Evolutionary conservation across 1,284 basidiomycete genomes (phyloP), one percentile per base, ranked within the genome.

Genomic region (Leccinum angustisporum): DNA sequence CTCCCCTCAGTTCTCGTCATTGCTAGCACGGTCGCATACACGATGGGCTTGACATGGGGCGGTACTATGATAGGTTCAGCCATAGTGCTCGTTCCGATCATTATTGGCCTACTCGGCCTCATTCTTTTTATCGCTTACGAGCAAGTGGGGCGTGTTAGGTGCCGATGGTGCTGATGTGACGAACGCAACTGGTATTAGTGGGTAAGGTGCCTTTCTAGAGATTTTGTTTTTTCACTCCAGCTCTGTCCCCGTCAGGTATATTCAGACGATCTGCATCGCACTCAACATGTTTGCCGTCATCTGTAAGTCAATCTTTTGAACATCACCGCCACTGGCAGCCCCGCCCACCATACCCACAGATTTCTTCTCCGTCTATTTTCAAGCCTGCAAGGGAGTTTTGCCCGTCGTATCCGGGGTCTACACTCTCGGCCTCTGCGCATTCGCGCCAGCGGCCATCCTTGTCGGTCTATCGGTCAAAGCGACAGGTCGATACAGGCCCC

Each of bases 331-430:
- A 8, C 43, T n/a, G n/a, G n/a, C 6, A n/a, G 2, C 6, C 34
- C 14, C n/a, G 18, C 34, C 10, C 6, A 16, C 2, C 30, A n/a
- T 30, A 11, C 3, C 11, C 34, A 30, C 18, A 70, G 68, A 70
- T 40, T 69, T 62, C 50, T 58, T 63, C 10, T 64, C 67, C 0
- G 59, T 68, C 18, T 69, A 63, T 34, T 67, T 63, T 53, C 67
- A 70, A n/a, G 68, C 66, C 1, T 70, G 66, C 54, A 61, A 62
- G 25, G 62, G 58, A 0, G 56, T 21, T 13, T 64, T 63, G 0
- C 59, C 68, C 6, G 25, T 61, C 18, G 2, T 21, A 3, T 70
- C 68, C 1, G 67, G 68, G 11, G 11, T 61, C 25, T 68, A 68
- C 46, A 9, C 67, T 68, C n/a, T 59, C n/a, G 5, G 66, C 5